phyloP scores from a whole-genome alignment of 2,329 filamentous ascomycete species.

The Seiridium cupressi region DNA sequence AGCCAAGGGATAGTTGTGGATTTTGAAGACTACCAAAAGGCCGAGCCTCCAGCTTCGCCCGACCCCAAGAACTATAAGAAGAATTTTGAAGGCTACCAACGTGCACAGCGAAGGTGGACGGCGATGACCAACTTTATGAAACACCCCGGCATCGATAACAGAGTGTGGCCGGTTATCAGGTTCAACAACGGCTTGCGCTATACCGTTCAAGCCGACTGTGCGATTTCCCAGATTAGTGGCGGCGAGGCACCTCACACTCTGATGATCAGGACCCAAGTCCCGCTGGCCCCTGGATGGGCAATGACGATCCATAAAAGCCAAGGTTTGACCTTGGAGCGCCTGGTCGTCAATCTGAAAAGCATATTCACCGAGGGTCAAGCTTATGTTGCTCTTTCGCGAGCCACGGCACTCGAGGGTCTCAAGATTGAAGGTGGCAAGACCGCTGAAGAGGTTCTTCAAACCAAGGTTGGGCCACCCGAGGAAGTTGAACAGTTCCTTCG shows the following conservation, averaged over 20 bases:
- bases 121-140: conserved; percentile 37
- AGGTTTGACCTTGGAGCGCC: conserved; percentile 58
- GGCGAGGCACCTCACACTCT: conserved; percentile 41
- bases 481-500: neutral
- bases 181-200: conserved; percentile 46
- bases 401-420: conserved; percentile 44
- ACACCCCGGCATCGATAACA: conserved; percentile 20
- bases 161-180: conserved; percentile 47
- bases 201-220: conserved; percentile 51
- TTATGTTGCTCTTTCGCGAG: conserved; percentile 58
- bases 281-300: conserved; percentile 59
- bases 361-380: conserved; percentile 54
- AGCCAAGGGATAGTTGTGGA: conserved; percentile 42
- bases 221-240: conserved; percentile 41
- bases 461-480: neutral
- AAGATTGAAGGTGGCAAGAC: conserved; percentile 9
- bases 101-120: conserved; percentile 29
- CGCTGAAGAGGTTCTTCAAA: neutral
- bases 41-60: conserved; percentile 20
- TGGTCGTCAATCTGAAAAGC: conserved; percentile 48
- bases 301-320: conserved; percentile 63
- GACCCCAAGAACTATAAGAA: conserved; percentile 15
- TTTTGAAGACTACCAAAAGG: conserved; percentile 33
- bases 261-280: conserved; percentile 57
- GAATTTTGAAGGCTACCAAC: conserved; percentile 28